Base-by-base conservation (phyloP, 2,329 filamentous ascomycete species). In the Aurifilum marmelostoma region DNA sequence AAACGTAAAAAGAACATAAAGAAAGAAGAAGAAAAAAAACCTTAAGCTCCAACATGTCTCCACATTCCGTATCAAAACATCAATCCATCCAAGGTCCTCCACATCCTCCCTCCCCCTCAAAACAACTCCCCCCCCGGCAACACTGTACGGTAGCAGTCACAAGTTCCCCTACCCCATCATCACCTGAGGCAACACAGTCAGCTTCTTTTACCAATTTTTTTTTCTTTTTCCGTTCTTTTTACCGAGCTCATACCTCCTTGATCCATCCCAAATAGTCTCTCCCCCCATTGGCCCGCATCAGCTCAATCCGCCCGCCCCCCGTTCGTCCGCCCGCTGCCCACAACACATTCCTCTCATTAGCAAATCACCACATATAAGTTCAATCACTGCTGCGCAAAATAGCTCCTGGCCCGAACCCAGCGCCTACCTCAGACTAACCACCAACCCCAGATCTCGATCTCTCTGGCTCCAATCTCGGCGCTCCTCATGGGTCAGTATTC, bases 21-120 rank as follows among this genome's bases (percentile, higher is more conserved):
- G 21, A 21, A n/a, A 5, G 50, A 2, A 14, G 9, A n/a, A 50
- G n/a, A 52, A 52, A 52, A 27, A n/a, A 56, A 27, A 34, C n/a
- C n/a, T n/a, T 50, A 56, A 47, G 29, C 60, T 29, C 41, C 39
- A 37, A 58, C 58, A 47, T 32, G 65, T 66, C 67, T 54, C 61
- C 63, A 66, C 67, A 39, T 43, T 39, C 41, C 24, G 43, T 43
- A 47, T 54, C 47, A 59, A 34, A 47, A 27, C 50, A 52, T 27
- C 50, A 12, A 52, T 27, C 21, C 50, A 27, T 24, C 24, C 50
- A 24, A 27, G 50, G 24, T 27, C 50, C 50, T n/a, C n/a, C n/a
- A n/a, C n/a, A n/a, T n/a, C n/a, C n/a, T n/a, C n/a, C n/a, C n/a
- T n/a, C n/a, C n/a, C n/a, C n/a, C n/a, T 52, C 50, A 27, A 27